phyloP scores from a whole-genome alignment of 2,329 filamentous ascomycete species.

The Ophiostoma sp. region DNA sequence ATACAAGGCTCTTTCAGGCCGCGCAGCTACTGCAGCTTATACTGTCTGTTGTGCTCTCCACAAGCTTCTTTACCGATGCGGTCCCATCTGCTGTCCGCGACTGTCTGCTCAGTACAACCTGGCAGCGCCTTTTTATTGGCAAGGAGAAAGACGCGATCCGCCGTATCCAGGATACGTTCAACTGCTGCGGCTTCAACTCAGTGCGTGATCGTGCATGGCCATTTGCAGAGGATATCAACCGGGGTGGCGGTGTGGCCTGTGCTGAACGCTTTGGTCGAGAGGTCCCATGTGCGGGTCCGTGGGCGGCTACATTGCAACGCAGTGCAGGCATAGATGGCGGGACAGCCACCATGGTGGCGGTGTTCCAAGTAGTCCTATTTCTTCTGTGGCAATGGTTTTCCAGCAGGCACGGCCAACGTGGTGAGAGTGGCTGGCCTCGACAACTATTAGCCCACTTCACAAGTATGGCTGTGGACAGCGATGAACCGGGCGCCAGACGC shows the following conservation, averaged over 20 bases:
- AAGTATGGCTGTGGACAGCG: not conserved
- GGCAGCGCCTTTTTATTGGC: slow-evolving; percentile 48
- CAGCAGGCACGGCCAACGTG: not conserved
- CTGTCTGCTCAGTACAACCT: slow-evolving; percentile 54
- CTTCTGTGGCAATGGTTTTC: slow-evolving; percentile 12
- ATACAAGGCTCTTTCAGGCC: slow-evolving; percentile 1
- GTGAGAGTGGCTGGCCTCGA: not conserved
- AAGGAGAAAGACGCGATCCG: slow-evolving; percentile 49
- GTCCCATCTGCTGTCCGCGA: slow-evolving; percentile 33
- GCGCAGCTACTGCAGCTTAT: slow-evolving; percentile 28
- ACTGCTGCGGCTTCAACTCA: slow-evolving; percentile 60
- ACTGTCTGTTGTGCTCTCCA: slow-evolving; percentile 41
- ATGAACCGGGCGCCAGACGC: not conserved
- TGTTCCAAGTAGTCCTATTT: slow-evolving; percentile 46
- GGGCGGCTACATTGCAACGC: slow-evolving; percentile 50
- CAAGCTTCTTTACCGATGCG: slow-evolving; percentile 37
- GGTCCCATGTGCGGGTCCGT: slow-evolving; percentile 47
- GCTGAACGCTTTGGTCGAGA: slow-evolving; percentile 43
- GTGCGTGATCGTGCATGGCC: slow-evolving; percentile 58
- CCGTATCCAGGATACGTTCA: slow-evolving; percentile 58
- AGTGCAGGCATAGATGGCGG: slow-evolving; percentile 51
- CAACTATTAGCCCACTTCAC: not conserved
- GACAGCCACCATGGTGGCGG: slow-evolving; percentile 47
- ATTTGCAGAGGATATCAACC: slow-evolving; percentile 39
- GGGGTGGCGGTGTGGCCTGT: slow-evolving; percentile 33